Percentiles rank a stretch among this genome's conserved stretches.
These are phyloP conservation scores for Hansenula sp. DNA, from an alignment of 1,139 yeast genomes.

Conservation along the genomic window DNA sequence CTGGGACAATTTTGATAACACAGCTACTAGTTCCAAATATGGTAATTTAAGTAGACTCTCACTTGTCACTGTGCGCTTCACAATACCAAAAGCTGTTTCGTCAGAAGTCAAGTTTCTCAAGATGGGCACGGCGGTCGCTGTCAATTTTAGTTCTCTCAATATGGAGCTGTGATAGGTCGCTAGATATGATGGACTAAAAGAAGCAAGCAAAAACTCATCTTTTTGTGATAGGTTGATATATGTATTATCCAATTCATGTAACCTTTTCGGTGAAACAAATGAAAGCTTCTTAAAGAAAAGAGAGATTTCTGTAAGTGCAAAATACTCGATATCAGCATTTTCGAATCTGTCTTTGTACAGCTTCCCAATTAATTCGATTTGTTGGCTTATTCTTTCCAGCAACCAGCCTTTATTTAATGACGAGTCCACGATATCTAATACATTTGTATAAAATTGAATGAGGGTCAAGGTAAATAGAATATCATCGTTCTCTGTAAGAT, in stretches of 20 bases:
- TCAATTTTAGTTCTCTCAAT: slow-evolving; percentile 18
- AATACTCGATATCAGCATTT: slow-evolving; percentile 23
- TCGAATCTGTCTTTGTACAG: slow-evolving; percentile 21
- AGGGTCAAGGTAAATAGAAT: slow-evolving; percentile 26
- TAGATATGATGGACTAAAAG: slow-evolving; percentile 28
- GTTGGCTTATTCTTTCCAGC: slow-evolving; percentile 6
- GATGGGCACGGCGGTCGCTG: slow-evolving; percentile 23
- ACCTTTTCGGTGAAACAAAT: slow-evolving; percentile 17
- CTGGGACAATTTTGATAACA: slow-evolving; percentile 25
- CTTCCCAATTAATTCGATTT: slow-evolving; percentile 11
- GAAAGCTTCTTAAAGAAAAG: slow-evolving; percentile 27
- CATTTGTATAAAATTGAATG: slow-evolving; percentile 24
- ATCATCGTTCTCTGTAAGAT: slow-evolving; percentile 17
- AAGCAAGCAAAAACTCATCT: slow-evolving; percentile 24
- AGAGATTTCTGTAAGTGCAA: slow-evolving; percentile 25
- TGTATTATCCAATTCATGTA: slow-evolving; percentile 21
- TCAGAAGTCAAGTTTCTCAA: slow-evolving; percentile 25
- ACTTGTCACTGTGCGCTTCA: slow-evolving; percentile 22
- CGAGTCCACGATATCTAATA: slow-evolving; percentile 17
- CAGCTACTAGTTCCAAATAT: slow-evolving; percentile 30
- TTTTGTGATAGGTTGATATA: slow-evolving; percentile 19
- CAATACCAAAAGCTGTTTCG: slow-evolving; percentile 19
- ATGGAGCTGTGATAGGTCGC: slow-evolving; percentile 17
- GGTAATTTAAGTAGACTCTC: slow-evolving; percentile 25
- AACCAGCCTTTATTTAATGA: slow-evolving; percentile 11